These are phyloP conservation scores for Scenedesmus sp. DNA, from an alignment of 163 green algal genomes.

Conservation along the genomic window DNA sequence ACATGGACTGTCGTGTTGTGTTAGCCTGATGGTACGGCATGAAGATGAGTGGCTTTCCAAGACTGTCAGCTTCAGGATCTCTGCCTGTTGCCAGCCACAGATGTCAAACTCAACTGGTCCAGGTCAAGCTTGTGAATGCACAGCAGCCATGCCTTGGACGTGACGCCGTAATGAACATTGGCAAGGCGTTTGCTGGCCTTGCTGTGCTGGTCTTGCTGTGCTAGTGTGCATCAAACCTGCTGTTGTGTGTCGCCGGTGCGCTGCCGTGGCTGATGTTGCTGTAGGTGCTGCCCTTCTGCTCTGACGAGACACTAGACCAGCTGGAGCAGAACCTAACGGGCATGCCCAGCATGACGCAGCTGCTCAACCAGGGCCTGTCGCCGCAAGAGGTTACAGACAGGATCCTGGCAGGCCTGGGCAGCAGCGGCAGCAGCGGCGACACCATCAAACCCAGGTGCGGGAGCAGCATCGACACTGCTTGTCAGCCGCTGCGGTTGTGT, in stretches of 20 bases:
- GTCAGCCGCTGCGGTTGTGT: not conserved
- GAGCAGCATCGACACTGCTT: not conserved
- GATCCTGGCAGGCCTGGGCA: constrained; percentile 74
- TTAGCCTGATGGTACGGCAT: too few species aligned
- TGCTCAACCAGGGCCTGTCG: constrained; percentile 78
- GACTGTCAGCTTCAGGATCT: too few species aligned
- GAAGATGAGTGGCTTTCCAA: too few species aligned
- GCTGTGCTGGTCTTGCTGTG: not conserved
- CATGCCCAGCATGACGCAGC: constrained; percentile 77
- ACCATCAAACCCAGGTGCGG: constrained; percentile 49
- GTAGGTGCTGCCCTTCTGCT: constrained; percentile 64
- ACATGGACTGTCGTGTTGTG: too few species aligned
- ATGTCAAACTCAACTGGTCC: too few species aligned
- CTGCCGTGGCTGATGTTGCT: not conserved
- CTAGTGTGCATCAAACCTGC: too few species aligned
- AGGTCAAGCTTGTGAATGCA: too few species aligned
- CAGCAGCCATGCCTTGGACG: constrained; percentile 62
- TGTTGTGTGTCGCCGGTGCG: not conserved
- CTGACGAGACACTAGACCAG: constrained; percentile 87
- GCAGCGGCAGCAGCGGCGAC: constrained; percentile 32
- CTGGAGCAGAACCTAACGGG: constrained; percentile 88
- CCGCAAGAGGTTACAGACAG: constrained; percentile 77
- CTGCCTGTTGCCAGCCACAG: too few species aligned
- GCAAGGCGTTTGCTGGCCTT: constrained; percentile 71
- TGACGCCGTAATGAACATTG: constrained; percentile 84